Conservation (phyloP, 1,139 yeast species). For the Yamadazyma friedrichii region DNA sequence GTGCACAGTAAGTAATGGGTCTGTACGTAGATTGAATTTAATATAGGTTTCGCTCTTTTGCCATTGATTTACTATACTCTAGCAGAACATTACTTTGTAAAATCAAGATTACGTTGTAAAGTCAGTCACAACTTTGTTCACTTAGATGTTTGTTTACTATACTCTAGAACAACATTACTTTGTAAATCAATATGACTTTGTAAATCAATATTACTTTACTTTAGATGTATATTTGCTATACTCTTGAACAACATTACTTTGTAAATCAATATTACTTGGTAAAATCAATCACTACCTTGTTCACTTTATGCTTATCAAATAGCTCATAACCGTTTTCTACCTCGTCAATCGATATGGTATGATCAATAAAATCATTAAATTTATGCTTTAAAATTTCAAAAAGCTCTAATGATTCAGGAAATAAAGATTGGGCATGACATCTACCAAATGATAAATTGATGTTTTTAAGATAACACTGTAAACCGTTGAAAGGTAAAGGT, state of each 20-base stretch:
- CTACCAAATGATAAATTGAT: conserved; percentile 61
- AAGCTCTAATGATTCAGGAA: conserved; percentile 50
- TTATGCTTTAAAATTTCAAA: conserved; percentile 45
- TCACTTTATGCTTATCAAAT: conserved; percentile 55
- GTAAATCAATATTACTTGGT: not conserved
- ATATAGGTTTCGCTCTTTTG: no score
- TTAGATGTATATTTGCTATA: no score
- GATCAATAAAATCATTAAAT: conserved; percentile 50
- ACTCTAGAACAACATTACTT: no score
- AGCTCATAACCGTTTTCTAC: conserved; percentile 47
- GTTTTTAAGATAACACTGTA: conserved; percentile 59
- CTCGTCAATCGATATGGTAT: conserved; percentile 40
- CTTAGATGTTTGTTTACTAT: no score
- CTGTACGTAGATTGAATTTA: not conserved
- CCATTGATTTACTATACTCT: no score
- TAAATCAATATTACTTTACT: no score
- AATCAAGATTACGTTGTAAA: no score
- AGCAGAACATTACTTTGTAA: no score
- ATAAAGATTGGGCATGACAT: conserved; percentile 61
- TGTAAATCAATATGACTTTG: no score
- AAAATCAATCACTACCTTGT: conserved; percentile 51
- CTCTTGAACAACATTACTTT: no score
- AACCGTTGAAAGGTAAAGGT: conserved; percentile 54
- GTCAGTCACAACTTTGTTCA: no score
- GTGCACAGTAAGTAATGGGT: conserved; percentile 13